Percentiles rank a stretch among this genome's conserved stretches.
Evolutionary conservation across 331 rosid species (phyloP).

Genomic region (Prunus yedoensis): DNA sequence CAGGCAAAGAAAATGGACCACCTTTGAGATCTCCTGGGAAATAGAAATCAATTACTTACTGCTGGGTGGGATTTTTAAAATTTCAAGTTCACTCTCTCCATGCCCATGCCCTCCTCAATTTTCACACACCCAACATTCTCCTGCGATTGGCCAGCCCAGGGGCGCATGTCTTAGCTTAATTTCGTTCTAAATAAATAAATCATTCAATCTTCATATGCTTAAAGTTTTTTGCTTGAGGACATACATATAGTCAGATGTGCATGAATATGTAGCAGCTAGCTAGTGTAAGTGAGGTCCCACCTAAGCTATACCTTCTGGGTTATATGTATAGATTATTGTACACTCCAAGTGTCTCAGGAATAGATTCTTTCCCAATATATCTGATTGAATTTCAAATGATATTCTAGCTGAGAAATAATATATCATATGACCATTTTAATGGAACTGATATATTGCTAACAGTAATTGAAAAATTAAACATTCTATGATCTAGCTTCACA

Average conservation of each 20-base stretch:
- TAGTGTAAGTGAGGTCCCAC: background rate
- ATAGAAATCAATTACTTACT: background rate
- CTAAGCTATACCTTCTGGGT: background rate
- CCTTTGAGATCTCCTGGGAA: constrained; percentile 28
- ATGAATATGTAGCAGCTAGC: background rate
- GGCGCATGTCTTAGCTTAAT: background rate
- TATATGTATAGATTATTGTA: background rate
- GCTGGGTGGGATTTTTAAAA: background rate
- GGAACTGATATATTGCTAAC: too few species aligned
- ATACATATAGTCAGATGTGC: too few species aligned
- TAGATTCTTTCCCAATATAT: background rate
- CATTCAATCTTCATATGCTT: too few species aligned
- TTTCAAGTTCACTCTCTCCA: background rate
- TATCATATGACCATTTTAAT: too few species aligned
- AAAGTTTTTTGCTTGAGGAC: too few species aligned
- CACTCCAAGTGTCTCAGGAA: background rate
- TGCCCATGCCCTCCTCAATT: background rate
- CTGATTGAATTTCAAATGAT: too few species aligned
- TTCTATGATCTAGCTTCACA: too few species aligned
- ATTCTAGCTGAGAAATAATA: too few species aligned
- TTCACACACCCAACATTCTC: background rate
- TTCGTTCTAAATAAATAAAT: background rate
- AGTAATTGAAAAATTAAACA: too few species aligned
- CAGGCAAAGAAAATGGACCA: constrained; percentile 35
- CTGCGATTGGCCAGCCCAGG: background rate